A percentile compares a stretch with the other conserved stretches of the same genome.
These are phyloP conservation scores for Penicillium cataractarum DNA, from an alignment of 495 filamentous ascomycete genomes.

Conservation along the genomic window DNA sequence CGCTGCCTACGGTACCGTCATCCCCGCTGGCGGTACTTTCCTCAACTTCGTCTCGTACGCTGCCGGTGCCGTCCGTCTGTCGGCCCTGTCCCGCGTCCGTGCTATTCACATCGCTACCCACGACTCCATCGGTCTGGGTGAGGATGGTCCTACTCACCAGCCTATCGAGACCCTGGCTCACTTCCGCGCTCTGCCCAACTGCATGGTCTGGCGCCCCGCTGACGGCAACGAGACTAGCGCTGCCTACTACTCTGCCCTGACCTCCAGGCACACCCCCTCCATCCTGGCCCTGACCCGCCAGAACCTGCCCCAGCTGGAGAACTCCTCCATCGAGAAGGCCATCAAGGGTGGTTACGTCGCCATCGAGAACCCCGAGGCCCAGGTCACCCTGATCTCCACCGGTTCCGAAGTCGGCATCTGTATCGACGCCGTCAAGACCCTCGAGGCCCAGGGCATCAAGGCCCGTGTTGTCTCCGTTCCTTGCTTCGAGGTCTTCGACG, in stretches of 20 bases:
- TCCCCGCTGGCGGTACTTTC: conserved; percentile 96
- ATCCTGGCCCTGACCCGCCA: conserved; percentile 96
- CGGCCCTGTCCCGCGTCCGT: conserved; percentile 87
- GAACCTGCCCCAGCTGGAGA: conserved; percentile 97
- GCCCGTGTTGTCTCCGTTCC: conserved; percentile 95
- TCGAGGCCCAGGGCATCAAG: conserved; percentile 83
- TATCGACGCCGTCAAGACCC: conserved; percentile 86
- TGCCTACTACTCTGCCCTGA: conserved; percentile 95
- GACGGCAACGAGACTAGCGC: conserved; percentile 98
- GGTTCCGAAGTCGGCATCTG: conserved; percentile 95
- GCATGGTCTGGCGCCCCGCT: conserved; percentile 99
- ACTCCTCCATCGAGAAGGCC: conserved; percentile 81
- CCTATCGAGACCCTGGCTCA: conserved; percentile 99
- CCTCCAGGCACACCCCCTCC: conserved; percentile 85
- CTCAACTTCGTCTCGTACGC: conserved; percentile 99
- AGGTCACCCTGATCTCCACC: conserved; percentile 89
- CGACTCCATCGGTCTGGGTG: conserved; percentile 98
- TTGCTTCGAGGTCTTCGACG: conserved; percentile 97
- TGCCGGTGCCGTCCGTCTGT: conserved; percentile 92
- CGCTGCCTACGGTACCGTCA: conserved; percentile 90
- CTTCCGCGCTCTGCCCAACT: conserved; percentile 98
- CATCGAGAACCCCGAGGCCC: conserved; percentile 80
- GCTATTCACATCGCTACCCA: conserved; percentile 97
- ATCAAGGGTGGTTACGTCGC: conserved; percentile 94
- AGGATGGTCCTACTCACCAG: conserved; percentile 98